These are phyloP conservation scores for Camelina neglecta DNA, from an alignment of 345 rosid genomes.

Conservation along the genomic window DNA sequence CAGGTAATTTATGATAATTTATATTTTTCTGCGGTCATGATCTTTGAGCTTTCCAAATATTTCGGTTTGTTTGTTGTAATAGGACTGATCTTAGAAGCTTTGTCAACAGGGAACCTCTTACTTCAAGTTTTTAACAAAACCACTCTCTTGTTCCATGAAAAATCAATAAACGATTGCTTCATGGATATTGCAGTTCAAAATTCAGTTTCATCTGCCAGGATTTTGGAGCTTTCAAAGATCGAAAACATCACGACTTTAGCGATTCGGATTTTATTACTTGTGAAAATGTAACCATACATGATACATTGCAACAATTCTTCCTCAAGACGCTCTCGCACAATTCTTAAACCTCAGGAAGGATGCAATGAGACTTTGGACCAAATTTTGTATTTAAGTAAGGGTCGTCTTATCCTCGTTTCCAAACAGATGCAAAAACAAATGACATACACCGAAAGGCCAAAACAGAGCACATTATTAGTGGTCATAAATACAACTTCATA, in stretches of 20 bases:
- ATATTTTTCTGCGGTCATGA: slow-evolving; percentile 3
- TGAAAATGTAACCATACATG: neutral
- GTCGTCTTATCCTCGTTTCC: neutral
- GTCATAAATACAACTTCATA: neutral
- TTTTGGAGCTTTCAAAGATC: no score
- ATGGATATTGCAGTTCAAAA: no score
- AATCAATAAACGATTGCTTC: no score
- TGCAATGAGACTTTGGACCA: neutral
- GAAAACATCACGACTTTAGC: no score
- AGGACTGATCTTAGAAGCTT: no score
- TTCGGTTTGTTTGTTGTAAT: neutral
- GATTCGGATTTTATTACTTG: neutral
- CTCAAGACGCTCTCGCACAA: neutral
- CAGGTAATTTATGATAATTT: neutral
- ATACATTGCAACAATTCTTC: neutral
- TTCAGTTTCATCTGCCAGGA: no score
- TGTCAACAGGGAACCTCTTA: neutral
- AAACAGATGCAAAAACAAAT: neutral
- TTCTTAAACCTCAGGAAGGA: neutral
- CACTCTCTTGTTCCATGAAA: neutral
- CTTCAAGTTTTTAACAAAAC: neutral
- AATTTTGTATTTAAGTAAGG: neutral
- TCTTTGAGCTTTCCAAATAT: slow-evolving; percentile 13
- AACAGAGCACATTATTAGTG: neutral
- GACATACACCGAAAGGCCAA: neutral